Percentiles rank a stretch among this genome's conserved stretches.
phyloP scores from a whole-genome alignment of 1,284 basidiomycete species.

The Pascua sp. region DNA sequence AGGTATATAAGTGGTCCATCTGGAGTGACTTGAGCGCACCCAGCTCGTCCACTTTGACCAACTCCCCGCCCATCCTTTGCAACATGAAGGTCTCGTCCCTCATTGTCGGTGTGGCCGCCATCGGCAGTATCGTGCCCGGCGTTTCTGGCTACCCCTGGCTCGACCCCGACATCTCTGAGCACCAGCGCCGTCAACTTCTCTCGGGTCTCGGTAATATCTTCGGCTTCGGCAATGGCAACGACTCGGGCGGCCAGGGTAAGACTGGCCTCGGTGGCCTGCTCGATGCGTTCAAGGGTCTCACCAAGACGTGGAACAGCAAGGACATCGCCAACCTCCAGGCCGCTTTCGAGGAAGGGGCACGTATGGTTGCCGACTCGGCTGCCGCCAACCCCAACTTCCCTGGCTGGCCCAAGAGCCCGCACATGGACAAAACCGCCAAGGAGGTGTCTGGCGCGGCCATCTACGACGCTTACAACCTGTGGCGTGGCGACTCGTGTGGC shows the following conservation, averaged over 20 bases:
- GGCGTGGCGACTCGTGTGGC: no score
- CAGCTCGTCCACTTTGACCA: no score
- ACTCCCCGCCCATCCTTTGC: no score
- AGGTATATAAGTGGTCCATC: no score
- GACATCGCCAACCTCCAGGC: not conserved
- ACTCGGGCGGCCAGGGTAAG: not conserved
- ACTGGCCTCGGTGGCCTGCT: slow-evolving; percentile 2
- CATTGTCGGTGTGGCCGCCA: not conserved
- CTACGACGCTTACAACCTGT: no score
- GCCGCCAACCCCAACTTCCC: slow-evolving; percentile 3
- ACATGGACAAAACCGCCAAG: no score
- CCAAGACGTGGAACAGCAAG: slow-evolving; percentile 1
- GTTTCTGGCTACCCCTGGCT: slow-evolving; percentile 1
- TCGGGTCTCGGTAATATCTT: not conserved
- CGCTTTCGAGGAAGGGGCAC: not conserved
- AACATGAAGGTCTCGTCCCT: no score
- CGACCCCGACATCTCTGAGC: slow-evolving; percentile 2
- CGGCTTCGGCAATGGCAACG: not conserved
- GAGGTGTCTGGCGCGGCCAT: no score
- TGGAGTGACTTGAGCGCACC: no score
- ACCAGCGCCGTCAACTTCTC: slow-evolving; percentile 1
- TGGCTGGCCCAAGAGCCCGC: slow-evolving; percentile 2
- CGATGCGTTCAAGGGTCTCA: slow-evolving; percentile 2
- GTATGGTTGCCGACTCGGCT: not conserved
- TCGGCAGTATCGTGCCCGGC: slow-evolving; percentile 1